phyloP scores from a whole-genome alignment of 1,284 basidiomycete genomes.

The Golubevia pallescens region DNA sequence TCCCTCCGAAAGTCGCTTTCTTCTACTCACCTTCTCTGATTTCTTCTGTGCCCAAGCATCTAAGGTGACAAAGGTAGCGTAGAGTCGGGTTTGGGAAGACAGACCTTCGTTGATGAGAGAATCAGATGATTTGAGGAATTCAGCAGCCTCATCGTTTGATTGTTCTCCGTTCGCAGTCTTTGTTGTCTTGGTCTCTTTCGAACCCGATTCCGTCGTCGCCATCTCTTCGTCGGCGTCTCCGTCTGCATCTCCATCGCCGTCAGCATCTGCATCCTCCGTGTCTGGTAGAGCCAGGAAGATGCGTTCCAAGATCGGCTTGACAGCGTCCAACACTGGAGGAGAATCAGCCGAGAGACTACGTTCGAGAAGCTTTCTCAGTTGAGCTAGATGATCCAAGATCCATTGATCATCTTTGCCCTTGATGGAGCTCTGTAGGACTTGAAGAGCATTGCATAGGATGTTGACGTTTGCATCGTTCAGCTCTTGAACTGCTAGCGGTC shows the following conservation, averaged over 20 bases:
- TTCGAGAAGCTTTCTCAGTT: slow-evolving; percentile 84
- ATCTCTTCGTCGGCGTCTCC: slow-evolving; percentile 72
- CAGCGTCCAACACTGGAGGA: slow-evolving; percentile 39
- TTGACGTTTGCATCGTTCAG: slow-evolving; percentile 74
- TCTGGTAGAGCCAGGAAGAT: slow-evolving; percentile 80
- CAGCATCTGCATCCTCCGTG: slow-evolving; percentile 27
- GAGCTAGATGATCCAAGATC: slow-evolving; percentile 77
- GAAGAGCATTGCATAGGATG: slow-evolving; percentile 81
- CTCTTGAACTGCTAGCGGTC: slow-evolving; percentile 69
- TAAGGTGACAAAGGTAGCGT: slow-evolving; percentile 83
- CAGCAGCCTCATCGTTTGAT: slow-evolving; percentile 70
- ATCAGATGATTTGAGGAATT: slow-evolving; percentile 81
- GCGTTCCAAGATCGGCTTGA: slow-evolving; percentile 75
- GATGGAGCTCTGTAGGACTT: slow-evolving; percentile 85
- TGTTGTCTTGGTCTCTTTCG: neutral
- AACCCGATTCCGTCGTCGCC: slow-evolving; percentile 65
- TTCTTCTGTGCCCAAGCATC: slow-evolving; percentile 84
- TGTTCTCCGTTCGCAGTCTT: slow-evolving; percentile 7
- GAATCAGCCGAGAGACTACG: slow-evolving; percentile 41
- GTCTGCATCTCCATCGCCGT: slow-evolving; percentile 21
- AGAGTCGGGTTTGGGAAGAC: slow-evolving; percentile 75
- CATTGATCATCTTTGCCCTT: slow-evolving; percentile 83
- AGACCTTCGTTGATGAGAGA: slow-evolving; percentile 80
- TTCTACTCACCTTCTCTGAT: slow-evolving; percentile 70
- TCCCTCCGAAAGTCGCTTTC: too few species aligned